Percentiles rank a stretch among this genome's conserved stretches.
phyloP scores from a whole-genome alignment of 371 early-diverging fungal genomes.

The Smittium mucronatum region DNA sequence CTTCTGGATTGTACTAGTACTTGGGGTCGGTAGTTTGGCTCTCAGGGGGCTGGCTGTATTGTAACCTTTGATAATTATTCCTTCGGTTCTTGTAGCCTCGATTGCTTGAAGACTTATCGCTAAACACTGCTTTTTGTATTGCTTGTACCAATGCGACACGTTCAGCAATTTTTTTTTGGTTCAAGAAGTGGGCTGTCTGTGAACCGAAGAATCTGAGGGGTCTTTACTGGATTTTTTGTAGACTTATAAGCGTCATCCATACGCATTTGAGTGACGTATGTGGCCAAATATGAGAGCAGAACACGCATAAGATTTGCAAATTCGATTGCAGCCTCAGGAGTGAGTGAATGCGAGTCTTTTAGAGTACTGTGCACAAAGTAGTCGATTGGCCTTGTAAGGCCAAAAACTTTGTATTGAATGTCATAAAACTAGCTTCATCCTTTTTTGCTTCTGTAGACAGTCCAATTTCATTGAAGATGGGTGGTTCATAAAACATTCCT shows the following conservation, averaged over 20 bases:
- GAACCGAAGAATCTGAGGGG: neutral
- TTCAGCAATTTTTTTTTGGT: neutral
- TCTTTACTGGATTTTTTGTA: neutral
- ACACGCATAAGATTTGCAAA: neutral
- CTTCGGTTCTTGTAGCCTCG: neutral
- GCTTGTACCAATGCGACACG: neutral
- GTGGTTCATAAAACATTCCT: conserved; percentile 5
- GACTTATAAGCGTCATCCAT: neutral
- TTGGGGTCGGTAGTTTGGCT: neutral
- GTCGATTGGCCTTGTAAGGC: neutral
- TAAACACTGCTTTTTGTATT: neutral
- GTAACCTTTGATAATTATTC: neutral
- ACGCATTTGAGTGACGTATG: neutral
- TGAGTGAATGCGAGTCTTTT: too few relatives aligned
- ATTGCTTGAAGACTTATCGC: neutral
- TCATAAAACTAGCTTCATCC: neutral
- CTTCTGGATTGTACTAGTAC: neutral
- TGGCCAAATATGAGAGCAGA: neutral
- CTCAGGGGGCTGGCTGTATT: neutral
- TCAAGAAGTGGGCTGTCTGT: neutral
- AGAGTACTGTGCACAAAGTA: neutral
- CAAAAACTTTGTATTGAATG: conserved; percentile 3
- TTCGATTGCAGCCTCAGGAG: neutral
- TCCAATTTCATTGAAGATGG: neutral
- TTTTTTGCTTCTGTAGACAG: neutral